phyloP scores from a whole-genome alignment of 2,329 filamentous ascomycete genomes.

The Colletotrichum gigasporum region DNA sequence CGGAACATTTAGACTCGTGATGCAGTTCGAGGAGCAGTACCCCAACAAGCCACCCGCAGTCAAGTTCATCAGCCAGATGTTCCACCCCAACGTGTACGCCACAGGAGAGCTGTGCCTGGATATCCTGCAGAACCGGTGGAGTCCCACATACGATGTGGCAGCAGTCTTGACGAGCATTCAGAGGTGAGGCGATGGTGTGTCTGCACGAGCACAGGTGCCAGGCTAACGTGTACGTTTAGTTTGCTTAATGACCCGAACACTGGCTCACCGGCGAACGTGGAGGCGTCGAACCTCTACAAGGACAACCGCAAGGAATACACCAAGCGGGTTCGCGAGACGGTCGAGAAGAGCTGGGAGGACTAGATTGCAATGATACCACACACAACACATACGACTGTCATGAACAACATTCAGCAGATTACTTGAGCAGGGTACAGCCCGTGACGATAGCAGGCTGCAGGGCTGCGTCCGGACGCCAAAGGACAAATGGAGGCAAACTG shows the following conservation, averaged over 20 bases:
- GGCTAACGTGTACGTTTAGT: conserved; percentile 57
- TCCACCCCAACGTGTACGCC: conserved; percentile 98
- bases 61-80: conserved; percentile 99
- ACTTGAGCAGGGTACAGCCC: conserved; percentile 2
- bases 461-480: conserved; percentile 11
- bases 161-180: conserved; percentile 98
- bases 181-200: conserved; percentile 71
- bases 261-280: conserved; percentile 96
- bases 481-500: not conserved
- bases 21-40: conserved; percentile 99
- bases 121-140: conserved; percentile 98
- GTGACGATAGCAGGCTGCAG: not conserved
- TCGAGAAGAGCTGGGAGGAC: conserved; percentile 99
- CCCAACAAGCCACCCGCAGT: conserved; percentile 98
- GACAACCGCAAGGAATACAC: conserved; percentile 97
- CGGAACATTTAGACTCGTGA: conserved; percentile 95
- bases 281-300: conserved; percentile 98
- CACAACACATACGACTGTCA: conserved; percentile 22
- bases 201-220: not conserved
- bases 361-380: conserved; percentile 47
- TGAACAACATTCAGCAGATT: conserved; percentile 14
- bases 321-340: conserved; percentile 93
- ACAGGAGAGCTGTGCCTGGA: conserved; percentile 96
- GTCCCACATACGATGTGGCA: conserved; percentile 97
- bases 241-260: conserved; percentile 98